Evolutionary conservation across 2,329 filamentous ascomycete genomes (phyloP).

Genomic region (Drechslerella dactyloides): DNA sequence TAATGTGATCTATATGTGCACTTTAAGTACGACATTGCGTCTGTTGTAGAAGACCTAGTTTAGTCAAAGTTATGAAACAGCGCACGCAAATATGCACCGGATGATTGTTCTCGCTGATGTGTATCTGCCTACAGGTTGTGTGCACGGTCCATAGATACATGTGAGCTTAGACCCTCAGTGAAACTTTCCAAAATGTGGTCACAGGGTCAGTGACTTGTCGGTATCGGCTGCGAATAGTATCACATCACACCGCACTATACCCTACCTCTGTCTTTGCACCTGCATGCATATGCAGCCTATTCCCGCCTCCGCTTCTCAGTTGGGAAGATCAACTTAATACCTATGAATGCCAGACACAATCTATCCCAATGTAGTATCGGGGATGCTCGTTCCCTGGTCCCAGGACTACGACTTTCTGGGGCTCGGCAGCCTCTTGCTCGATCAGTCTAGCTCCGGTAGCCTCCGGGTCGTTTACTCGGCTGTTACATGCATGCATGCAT

Average conservation of each 20-base stretch:
- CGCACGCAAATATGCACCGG: no score
- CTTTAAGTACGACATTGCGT: no score
- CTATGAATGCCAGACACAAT: neutral
- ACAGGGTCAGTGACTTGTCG: neutral
- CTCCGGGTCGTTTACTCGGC: no score
- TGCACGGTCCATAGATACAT: neutral
- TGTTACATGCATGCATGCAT: no score
- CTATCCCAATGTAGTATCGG: neutral
- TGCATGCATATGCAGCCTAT: neutral
- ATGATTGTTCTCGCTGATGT: conserved; percentile 1
- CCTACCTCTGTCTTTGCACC: neutral
- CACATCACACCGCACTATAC: neutral
- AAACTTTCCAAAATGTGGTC: neutral
- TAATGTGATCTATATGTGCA: no score
- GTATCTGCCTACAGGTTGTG: neutral
- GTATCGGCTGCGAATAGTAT: no score
- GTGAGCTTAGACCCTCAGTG: neutral
- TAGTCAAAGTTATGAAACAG: no score
- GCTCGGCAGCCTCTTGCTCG: no score
- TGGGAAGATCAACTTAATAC: neutral
- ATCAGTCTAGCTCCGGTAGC: no score
- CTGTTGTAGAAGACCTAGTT: no score
- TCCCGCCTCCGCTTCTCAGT: conserved; percentile 9
- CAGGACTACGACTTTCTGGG: no score
- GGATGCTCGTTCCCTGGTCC: no score